Evolutionary conservation across 1,284 basidiomycete genomes (phyloP).

Genomic region (Exobasidium rhododendri): DNA sequence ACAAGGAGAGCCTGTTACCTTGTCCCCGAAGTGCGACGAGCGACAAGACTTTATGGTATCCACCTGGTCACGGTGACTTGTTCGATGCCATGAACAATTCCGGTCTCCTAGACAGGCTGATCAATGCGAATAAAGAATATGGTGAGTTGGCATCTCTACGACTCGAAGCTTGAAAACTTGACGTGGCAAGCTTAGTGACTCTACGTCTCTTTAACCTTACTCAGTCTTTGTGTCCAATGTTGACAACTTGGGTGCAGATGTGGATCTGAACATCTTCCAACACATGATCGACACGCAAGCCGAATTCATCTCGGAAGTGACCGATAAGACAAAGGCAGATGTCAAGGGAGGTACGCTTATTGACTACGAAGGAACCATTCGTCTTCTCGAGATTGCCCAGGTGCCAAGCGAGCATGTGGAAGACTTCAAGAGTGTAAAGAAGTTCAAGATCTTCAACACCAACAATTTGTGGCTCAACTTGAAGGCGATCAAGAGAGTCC

Average conservation of each 20-base stretch:
- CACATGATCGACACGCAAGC: constrained; percentile 56
- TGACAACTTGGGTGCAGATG: constrained; percentile 97
- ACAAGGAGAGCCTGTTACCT: constrained; percentile 88
- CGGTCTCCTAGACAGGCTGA: constrained; percentile 89
- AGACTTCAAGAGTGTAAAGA: constrained; percentile 85
- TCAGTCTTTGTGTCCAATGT: constrained; percentile 94
- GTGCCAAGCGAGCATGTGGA: constrained; percentile 96
- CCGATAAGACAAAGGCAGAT: constrained; percentile 99
- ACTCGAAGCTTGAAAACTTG: neutral
- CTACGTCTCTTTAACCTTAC: neutral
- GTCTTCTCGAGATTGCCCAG: constrained; percentile 96
- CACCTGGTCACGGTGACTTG: constrained; percentile 96
- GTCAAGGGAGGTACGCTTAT: constrained; percentile 97
- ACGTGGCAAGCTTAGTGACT: neutral
- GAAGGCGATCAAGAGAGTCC: constrained; percentile 81
- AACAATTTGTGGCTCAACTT: constrained; percentile 99
- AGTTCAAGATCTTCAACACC: constrained; percentile 61
- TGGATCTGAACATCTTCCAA: constrained; percentile 65
- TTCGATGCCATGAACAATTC: constrained; percentile 92
- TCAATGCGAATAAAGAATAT: constrained; percentile 96
- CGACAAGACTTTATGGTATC: constrained; percentile 90
- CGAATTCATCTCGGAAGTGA: constrained; percentile 64
- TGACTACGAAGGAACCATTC: constrained; percentile 89
- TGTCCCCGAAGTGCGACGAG: constrained; percentile 79
- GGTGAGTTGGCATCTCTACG: neutral